Conservation (phyloP, 2,329 filamentous ascomycete genomes). For the Alternaria ventricosa region DNA sequence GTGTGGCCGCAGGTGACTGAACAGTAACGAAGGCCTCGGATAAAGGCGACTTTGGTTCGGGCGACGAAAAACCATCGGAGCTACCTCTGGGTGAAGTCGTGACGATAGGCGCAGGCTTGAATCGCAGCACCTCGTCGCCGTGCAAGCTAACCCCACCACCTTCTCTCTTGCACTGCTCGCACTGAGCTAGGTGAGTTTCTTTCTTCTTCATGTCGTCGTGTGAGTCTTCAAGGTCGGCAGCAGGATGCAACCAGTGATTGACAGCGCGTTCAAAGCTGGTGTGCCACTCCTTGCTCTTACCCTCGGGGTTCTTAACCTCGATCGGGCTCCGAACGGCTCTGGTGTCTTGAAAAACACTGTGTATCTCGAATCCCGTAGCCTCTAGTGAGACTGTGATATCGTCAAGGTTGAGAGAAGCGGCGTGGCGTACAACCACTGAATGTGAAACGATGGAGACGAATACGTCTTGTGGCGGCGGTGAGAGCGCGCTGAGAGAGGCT, state of each 20-base stretch:
- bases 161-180: conserved; percentile 44
- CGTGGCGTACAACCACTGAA: conserved; percentile 68
- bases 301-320: conserved; percentile 19
- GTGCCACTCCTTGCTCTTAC: conserved; percentile 37
- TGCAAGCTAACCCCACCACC: conserved; percentile 31
- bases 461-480: conserved; percentile 62
- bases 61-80: conserved; percentile 16
- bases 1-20: conserved; percentile 6
- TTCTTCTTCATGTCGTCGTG: conserved; percentile 38
- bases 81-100: conserved; percentile 16
- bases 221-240: conserved; percentile 10
- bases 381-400: conserved; percentile 57
- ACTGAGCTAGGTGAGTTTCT: conserved; percentile 42
- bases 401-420: conserved; percentile 49
- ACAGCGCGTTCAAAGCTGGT: conserved; percentile 46
- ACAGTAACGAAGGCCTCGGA: conserved; percentile 28
- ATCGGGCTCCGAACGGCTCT: conserved; percentile 18
- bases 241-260: conserved; percentile 33
- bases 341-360: conserved; percentile 52
- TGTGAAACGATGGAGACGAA: conserved; percentile 76
- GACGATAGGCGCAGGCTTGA: conserved; percentile 23
- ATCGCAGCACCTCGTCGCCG: conserved; percentile 7
- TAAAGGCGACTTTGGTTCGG: conserved; percentile 14
- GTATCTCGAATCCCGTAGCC: conserved; percentile 66
- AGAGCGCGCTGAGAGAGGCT: conserved; percentile 58